Evolutionary conservation across 768 basidiomycete species (phyloP), one percentile per base, ranked within the genome.

Genomic region (Fibroporia radiculosa): DNA sequence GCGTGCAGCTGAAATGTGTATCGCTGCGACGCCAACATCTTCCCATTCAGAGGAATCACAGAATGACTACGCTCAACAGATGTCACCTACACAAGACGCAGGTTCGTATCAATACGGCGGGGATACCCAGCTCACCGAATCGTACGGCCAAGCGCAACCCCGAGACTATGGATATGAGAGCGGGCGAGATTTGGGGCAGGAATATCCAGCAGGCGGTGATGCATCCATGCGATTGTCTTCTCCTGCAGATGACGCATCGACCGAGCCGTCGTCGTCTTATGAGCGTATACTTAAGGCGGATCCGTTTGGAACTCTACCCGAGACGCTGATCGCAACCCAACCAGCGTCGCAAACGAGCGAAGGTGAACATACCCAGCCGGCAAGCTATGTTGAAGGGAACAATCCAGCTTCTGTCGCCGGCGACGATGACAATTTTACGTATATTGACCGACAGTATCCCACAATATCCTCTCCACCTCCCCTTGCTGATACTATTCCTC

Each of bases 21-120:
- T 79, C 1, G 73, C 63, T 38, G 64, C 72, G 28, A 82, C 80
- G 36, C 80, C 80, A 14, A 64, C 60, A 10, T 51, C 53, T n/a
- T 48, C 46, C 3, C 45, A 66, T 40, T 73, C 73, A 0, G 66
- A 59, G 25, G 62, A 64, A 32, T 70, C 70, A 4, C 69, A 69
- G 43, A 62, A 25, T 22, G 18, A 23, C 8, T n/a, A 4, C 3
- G 8, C 42, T n/a, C 12, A 13, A 20, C 12, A 8, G 4, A 12
- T 19, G 20, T 43, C 37, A 16, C 1, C 23, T 25, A 31, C 35
- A 19, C 46, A 36, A n/a, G 7, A 10, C 18, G 13, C 23, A 1
- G 42, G 35, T 1, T 40, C 46, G 0, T 46, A 44, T 34, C 29
- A 32, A 14, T 34, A 25, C 13, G 31, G 24, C 12, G 42, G 36